Evolutionary conservation across 2,329 filamentous ascomycete genomes (phyloP).

Genomic region (Bretziella fagacearum): DNA sequence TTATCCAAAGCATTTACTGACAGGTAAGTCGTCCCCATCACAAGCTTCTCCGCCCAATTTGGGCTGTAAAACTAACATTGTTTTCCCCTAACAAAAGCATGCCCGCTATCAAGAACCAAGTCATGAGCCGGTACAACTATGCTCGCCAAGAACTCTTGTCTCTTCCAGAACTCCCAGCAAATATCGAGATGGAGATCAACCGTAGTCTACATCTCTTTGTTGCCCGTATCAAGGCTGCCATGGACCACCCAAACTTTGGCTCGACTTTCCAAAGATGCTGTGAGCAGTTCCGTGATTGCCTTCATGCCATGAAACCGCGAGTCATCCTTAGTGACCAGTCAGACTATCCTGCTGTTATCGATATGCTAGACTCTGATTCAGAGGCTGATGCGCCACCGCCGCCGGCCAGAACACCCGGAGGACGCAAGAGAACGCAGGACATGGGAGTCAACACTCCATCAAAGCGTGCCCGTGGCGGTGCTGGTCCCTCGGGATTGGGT

Average conservation of each 20-base stretch:
- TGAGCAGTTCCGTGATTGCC: constrained; percentile 32
- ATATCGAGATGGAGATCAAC: constrained; percentile 49
- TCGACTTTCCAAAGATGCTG: constrained; percentile 31
- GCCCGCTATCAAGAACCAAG: constrained; percentile 36
- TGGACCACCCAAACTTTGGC: constrained; percentile 34
- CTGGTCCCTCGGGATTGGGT: constrained; percentile 3
- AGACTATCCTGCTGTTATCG: constrained; percentile 22
- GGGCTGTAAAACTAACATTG: too few species aligned
- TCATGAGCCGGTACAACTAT: constrained; percentile 29
- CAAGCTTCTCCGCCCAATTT: not conserved
- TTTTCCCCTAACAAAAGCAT: constrained; percentile 22
- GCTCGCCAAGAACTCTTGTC: constrained; percentile 38
- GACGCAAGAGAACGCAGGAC: constrained; percentile 14
- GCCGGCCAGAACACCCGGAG: constrained; percentile 13
- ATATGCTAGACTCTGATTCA: constrained; percentile 26
- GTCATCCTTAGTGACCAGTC: constrained; percentile 26
- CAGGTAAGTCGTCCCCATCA: constrained; percentile 27
- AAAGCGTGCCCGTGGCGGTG: constrained; percentile 20
- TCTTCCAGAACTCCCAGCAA: constrained; percentile 50
- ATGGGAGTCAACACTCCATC: constrained; percentile 21
- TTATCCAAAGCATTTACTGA: constrained; percentile 37
- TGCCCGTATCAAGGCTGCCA: constrained; percentile 32
- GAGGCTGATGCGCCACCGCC: constrained; percentile 18
- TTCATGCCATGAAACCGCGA: constrained; percentile 31
- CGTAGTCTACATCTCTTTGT: constrained; percentile 43